Conservation (phyloP, 805 yeast species). For the Wickerhamiella nectarea region DNA sequence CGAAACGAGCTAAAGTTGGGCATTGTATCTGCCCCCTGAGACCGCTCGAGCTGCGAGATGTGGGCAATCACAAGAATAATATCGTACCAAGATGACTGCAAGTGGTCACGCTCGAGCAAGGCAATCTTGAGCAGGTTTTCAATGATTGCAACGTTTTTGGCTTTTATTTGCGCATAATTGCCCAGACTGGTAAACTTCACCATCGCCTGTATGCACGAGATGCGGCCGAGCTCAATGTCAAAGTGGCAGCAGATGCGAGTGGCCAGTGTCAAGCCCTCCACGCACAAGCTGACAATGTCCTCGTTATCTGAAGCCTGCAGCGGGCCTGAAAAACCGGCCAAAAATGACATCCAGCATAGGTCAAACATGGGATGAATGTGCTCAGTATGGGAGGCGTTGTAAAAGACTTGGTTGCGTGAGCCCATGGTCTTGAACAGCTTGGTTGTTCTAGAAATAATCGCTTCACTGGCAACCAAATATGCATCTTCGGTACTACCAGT, state of each 20-base stretch:
- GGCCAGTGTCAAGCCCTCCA: conserved; percentile 77
- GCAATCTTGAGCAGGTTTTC: conserved; percentile 63
- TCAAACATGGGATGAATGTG: conserved; percentile 91
- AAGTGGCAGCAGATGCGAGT: conserved; percentile 74
- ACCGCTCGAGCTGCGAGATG: conserved; percentile 72
- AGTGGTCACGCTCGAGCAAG: conserved; percentile 58
- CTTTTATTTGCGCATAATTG: conserved; percentile 61
- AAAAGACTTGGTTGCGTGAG: conserved; percentile 35
- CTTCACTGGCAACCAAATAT: conserved; percentile 82
- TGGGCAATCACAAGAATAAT: conserved; percentile 48
- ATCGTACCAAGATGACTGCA: conserved; percentile 73
- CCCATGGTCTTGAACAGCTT: conserved; percentile 52
- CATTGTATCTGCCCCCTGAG: conserved; percentile 64
- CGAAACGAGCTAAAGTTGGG: conserved; percentile 39
- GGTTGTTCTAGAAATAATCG: conserved; percentile 81
- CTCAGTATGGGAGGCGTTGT: conserved; percentile 73
- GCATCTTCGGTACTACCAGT: conserved; percentile 62
- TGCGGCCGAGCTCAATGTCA: conserved; percentile 69
- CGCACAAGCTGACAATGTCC: conserved; percentile 42
- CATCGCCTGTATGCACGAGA: conserved; percentile 79
- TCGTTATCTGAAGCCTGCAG: conserved; percentile 76
- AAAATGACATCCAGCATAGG: conserved; percentile 89
- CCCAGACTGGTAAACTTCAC: conserved; percentile 74
- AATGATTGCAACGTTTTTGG: conserved; percentile 73
- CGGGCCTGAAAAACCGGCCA: conserved; percentile 90